Base-by-base conservation (phyloP, 495 filamentous ascomycete genomes). In the Annulohypoxylon stygium region DNA sequence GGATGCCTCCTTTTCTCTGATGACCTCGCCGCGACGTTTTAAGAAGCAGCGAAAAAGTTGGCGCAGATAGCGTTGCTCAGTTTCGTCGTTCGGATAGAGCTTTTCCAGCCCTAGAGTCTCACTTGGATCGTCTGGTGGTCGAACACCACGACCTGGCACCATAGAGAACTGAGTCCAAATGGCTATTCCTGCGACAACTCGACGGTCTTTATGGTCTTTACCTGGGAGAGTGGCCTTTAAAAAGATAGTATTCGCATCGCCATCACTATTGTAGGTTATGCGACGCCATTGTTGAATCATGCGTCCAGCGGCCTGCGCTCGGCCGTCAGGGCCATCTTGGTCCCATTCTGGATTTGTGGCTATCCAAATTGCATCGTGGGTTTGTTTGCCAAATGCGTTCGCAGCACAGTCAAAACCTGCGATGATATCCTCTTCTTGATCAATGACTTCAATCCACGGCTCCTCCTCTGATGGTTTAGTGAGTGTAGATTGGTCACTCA, bases 321-420 rank as follows among this genome's bases (percentile, higher is more conserved):
- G 63, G 4, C 84, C 84, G 10, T 71, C 60, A 10, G 80, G 73
- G 0, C 50, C 60, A 30, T 33, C 8, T 6, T 80, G 82, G 10
- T 84, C 77, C 84, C 83, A 86, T 36, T 71, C 80, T 0, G 84
- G 83, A 45, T 85, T 81, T 71, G 81, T 73, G 41, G 74, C 76
- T 2, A 71, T 81, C 84, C 84, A 86, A 47, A 85, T 69, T 0
- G 72, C 75, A 70, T 86, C 84, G 18, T 73, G 47, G 7, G 61
- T 69, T 47, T 86, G 84, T 1, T 74, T 69, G 47, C 81, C 83
- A 63, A 86, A 86, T 25, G 83, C 78, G 7, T 70, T 65, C 43
- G 37, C 36, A 1, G 58, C 41, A 53, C 78, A 78, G 30, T 62
- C 60, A 34, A 74, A 79, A 9, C 59, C 67, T 7, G 61, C 61